These are phyloP conservation scores for Ascodesmis nigricans DNA, from an alignment of 495 filamentous ascomycete genomes.

Conservation along the genomic window DNA sequence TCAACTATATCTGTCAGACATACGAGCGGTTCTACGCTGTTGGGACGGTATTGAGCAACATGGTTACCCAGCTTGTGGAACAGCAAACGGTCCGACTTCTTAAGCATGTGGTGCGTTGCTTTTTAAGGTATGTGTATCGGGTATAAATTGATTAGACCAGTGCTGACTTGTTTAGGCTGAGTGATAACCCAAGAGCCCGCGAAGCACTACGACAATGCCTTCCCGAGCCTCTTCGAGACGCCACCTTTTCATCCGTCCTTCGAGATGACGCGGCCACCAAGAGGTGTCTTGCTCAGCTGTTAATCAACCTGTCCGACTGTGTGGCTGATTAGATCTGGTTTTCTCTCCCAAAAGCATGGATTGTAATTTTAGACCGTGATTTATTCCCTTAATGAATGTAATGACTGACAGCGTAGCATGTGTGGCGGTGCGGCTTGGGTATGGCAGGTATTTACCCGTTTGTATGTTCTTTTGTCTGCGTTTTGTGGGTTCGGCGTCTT, in stretches of 20 bases:
- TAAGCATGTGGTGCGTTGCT: slow-evolving; percentile 96
- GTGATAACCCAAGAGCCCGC: slow-evolving; percentile 86
- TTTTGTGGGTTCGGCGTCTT: too few relatives aligned
- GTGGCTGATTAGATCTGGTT: slow-evolving; percentile 48
- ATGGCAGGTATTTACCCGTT: too few relatives aligned
- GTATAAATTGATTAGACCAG: not conserved
- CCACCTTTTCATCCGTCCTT: slow-evolving; percentile 88
- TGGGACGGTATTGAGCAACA: slow-evolving; percentile 92
- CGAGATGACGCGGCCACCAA: slow-evolving; percentile 96
- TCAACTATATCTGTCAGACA: slow-evolving; percentile 95
- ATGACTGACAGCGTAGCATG: too few relatives aligned
- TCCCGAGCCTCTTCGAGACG: slow-evolving; percentile 85
- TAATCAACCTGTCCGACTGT: slow-evolving; percentile 92
- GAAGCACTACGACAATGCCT: slow-evolving; percentile 93
- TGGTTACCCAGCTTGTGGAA: slow-evolving; percentile 93
- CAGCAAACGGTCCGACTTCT: slow-evolving; percentile 88
- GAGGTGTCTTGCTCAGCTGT: slow-evolving; percentile 82
- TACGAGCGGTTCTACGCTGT: slow-evolving; percentile 99
- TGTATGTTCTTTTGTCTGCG: too few relatives aligned
- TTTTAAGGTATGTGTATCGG: slow-evolving; percentile 47
- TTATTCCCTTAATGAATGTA: too few relatives aligned
- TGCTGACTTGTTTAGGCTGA: slow-evolving; percentile 36
- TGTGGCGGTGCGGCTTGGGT: too few relatives aligned
- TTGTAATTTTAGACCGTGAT: not conserved
- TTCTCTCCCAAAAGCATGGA: not conserved